Conservation (phyloP, 192 early-diverging fungal species). For the Coemansia pectinata region DNA sequence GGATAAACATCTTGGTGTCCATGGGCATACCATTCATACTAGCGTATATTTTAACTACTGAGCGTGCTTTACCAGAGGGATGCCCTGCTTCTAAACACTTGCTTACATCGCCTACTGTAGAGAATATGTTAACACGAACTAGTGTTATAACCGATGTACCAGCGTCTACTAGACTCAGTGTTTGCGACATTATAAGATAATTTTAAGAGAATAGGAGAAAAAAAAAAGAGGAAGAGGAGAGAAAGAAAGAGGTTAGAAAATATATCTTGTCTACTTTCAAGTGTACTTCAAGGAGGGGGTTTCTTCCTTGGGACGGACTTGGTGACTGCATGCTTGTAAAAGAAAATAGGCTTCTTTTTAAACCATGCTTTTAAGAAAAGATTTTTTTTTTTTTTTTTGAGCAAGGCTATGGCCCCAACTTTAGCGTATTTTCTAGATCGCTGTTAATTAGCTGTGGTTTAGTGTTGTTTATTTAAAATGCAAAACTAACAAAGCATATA, state of each 20-base stretch:
- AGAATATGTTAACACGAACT: background rate
- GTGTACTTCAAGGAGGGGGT: too few species aligned
- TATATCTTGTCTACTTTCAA: too few species aligned
- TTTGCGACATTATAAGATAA: background rate
- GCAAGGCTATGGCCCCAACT: too few species aligned
- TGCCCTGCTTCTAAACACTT: background rate
- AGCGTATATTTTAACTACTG: background rate
- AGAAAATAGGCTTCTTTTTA: background rate
- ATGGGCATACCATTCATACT: background rate
- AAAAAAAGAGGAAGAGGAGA: too few species aligned
- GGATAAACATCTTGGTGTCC: background rate
- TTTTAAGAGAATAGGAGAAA: background rate
- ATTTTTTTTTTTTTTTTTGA: too few species aligned
- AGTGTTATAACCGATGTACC: background rate
- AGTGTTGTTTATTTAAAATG: too few species aligned
- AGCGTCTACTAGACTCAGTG: background rate
- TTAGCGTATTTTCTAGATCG: too few species aligned
- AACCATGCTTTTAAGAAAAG: too few species aligned
- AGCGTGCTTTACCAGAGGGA: background rate
- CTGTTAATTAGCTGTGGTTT: too few species aligned
- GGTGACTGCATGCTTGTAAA: background rate
- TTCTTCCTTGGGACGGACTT: background rate
- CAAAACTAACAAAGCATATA: too few species aligned
- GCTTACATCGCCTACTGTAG: background rate
- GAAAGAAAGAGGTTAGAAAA: too few species aligned